A percentile compares a stretch with the other conserved stretches of the same genome.
Evolutionary conservation across 139 green algal genomes (phyloP).

Genomic region (Yamagishiella unicocca): DNA sequence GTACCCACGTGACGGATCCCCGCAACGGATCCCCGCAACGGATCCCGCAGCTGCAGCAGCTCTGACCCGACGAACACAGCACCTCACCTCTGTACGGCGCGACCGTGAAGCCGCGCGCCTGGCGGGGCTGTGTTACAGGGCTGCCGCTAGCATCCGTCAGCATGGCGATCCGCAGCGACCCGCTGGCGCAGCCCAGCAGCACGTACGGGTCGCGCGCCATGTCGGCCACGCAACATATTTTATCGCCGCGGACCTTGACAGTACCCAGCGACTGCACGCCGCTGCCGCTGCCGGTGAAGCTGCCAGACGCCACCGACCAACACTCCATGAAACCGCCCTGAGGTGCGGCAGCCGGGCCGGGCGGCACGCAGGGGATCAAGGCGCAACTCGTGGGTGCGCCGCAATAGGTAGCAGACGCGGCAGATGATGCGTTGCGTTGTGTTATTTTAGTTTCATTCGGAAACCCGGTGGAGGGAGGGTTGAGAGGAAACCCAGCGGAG

Average conservation of each 20-base stretch:
- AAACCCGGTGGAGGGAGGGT: too few relatives aligned
- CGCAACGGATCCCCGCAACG: too few relatives aligned
- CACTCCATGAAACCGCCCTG: conserved; percentile 44
- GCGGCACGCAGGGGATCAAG: too few relatives aligned
- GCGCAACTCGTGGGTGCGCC: too few relatives aligned
- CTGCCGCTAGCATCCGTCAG: conserved; percentile 52
- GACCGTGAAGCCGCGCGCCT: conserved; percentile 27
- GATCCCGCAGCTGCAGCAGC: too few relatives aligned
- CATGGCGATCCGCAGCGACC: conserved; percentile 50
- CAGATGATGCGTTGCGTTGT: too few relatives aligned
- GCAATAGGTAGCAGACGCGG: too few relatives aligned
- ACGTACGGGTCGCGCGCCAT: conserved; percentile 62
- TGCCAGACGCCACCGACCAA: conserved; percentile 1
- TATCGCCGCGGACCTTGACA: conserved; percentile 35
- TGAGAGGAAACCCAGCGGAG: too few relatives aligned
- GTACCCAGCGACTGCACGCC: conserved; percentile 11
- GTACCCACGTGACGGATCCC: too few relatives aligned
- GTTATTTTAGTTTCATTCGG: too few relatives aligned
- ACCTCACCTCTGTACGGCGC: conserved; percentile 58
- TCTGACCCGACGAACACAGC: too few relatives aligned
- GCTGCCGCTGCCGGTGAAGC: neutral
- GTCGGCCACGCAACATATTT: conserved; percentile 52
- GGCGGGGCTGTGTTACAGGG: conserved; percentile 26
- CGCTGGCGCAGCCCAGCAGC: conserved; percentile 64
- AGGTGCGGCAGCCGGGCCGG: too few relatives aligned